A percentile compares a stretch with the other conserved stretches of the same genome.
Conservation (phyloP, 208 protist genomes). For the Porcisia deanei region DNA sequence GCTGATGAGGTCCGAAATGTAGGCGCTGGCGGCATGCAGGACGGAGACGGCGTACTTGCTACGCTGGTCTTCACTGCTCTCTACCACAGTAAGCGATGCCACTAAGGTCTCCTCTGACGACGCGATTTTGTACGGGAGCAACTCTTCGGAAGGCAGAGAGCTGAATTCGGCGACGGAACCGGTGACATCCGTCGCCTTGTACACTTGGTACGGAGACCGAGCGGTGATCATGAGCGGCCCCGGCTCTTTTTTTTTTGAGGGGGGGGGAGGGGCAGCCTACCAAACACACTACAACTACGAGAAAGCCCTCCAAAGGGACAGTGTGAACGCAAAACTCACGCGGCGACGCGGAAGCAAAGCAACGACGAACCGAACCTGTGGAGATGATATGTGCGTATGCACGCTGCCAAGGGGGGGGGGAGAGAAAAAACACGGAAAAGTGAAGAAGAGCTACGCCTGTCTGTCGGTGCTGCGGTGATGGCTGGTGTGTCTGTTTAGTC, state of each 20-base stretch:
- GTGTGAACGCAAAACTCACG: background rate
- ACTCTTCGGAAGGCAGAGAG: slow-evolving; percentile 52
- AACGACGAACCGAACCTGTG: background rate
- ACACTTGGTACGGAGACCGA: slow-evolving; percentile 85
- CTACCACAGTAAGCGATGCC: slow-evolving; percentile 52
- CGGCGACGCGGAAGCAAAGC: background rate
- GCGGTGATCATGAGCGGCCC: slow-evolving; percentile 46
- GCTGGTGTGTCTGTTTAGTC: background rate
- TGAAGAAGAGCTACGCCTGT: background rate
- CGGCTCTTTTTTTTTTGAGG: background rate
- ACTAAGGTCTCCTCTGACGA: slow-evolving; percentile 65
- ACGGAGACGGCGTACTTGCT: slow-evolving; percentile 55
- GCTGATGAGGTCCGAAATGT: slow-evolving; percentile 60
- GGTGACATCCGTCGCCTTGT: slow-evolving; percentile 37
- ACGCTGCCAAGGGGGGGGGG: background rate
- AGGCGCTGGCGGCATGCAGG: slow-evolving; percentile 50
- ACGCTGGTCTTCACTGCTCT: slow-evolving; percentile 29
- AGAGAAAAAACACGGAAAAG: background rate
- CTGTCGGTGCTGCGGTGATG: background rate
- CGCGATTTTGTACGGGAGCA: slow-evolving; percentile 72
- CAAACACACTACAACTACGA: background rate
- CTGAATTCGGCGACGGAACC: slow-evolving; percentile 54
- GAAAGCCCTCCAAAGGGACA: background rate
- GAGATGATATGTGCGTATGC: background rate
- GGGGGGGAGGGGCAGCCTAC: background rate